Evolutionary conservation across 2,329 filamentous ascomycete genomes (phyloP).

Genomic region (Colletotrichum salicis): DNA sequence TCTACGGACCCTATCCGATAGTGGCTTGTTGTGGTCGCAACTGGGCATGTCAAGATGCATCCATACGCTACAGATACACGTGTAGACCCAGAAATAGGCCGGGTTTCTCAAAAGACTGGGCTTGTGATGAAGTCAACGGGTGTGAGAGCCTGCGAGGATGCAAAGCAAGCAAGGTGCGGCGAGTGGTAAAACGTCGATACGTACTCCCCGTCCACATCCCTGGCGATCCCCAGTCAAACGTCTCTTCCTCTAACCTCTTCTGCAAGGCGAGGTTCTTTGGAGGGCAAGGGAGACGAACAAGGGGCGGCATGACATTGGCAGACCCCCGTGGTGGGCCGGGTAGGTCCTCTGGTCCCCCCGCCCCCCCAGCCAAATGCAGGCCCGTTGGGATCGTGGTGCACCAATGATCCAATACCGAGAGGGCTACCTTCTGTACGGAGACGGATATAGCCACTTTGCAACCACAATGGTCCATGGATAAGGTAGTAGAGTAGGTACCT

Average conservation of each 20-base stretch:
- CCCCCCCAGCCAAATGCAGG: constrained; percentile 1
- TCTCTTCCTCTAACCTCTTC: constrained; percentile 3
- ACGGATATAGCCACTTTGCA: neutral
- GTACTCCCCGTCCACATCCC: neutral
- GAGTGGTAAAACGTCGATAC: constrained; percentile 13
- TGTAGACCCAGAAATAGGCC: neutral
- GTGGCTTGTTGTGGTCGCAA: neutral
- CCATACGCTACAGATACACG: neutral
- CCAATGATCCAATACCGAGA: neutral
- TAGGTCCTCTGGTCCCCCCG: neutral
- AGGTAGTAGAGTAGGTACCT: neutral
- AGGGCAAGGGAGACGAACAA: neutral
- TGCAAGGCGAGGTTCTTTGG: constrained; percentile 8
- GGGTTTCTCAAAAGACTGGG: neutral
- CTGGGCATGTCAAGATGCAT: neutral
- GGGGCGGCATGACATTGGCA: constrained; percentile 11
- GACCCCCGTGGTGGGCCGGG: constrained; percentile 8
- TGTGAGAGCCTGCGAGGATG: neutral
- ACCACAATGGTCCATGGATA: too few species aligned
- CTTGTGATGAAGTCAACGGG: neutral
- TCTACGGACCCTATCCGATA: neutral
- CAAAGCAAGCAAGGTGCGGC: constrained; percentile 3
- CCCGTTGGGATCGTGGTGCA: constrained; percentile 6
- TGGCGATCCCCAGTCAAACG: neutral
- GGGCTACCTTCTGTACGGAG: neutral